Evolutionary conservation across 1,139 yeast species (phyloP).

Genomic region (Nakaseomyces sp.): DNA sequence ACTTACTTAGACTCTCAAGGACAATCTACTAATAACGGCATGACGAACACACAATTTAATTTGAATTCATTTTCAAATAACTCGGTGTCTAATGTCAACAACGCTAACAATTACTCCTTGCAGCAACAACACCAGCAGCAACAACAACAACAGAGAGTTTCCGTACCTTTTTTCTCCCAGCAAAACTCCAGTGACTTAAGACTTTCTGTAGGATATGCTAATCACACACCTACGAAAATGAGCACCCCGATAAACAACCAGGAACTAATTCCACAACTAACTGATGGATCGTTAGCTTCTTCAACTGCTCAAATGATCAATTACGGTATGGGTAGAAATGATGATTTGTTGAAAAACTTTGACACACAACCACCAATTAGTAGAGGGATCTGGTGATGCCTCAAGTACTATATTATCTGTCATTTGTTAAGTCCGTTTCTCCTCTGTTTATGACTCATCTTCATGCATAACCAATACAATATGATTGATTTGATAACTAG

Average conservation of each 20-base stretch:
- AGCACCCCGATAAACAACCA: background rate
- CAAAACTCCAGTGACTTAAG: conserved; percentile 2
- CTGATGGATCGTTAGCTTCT: background rate
- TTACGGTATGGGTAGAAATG: background rate
- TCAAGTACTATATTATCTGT: too few species aligned
- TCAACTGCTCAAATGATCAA: background rate
- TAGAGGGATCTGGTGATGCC: conserved; percentile 3
- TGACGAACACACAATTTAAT: background rate
- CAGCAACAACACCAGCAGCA: background rate
- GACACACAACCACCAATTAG: conserved; percentile 3
- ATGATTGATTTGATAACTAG: background rate
- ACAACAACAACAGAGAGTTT: conserved; percentile 2
- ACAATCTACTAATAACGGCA: background rate
- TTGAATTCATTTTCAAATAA: background rate
- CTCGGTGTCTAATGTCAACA: background rate
- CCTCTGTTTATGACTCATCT: background rate
- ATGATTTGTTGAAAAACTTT: background rate
- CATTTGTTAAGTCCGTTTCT: too few species aligned
- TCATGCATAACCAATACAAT: background rate
- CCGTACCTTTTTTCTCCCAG: conserved; percentile 3
- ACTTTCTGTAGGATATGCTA: background rate
- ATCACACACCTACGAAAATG: background rate
- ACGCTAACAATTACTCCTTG: background rate
- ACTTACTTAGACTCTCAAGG: background rate
- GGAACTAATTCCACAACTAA: background rate